Evolutionary conservation across 2,329 filamentous ascomycete genomes (phyloP), one percentile per base, ranked within the genome.

Genomic region (Torrubiella hemipterigena): DNA sequence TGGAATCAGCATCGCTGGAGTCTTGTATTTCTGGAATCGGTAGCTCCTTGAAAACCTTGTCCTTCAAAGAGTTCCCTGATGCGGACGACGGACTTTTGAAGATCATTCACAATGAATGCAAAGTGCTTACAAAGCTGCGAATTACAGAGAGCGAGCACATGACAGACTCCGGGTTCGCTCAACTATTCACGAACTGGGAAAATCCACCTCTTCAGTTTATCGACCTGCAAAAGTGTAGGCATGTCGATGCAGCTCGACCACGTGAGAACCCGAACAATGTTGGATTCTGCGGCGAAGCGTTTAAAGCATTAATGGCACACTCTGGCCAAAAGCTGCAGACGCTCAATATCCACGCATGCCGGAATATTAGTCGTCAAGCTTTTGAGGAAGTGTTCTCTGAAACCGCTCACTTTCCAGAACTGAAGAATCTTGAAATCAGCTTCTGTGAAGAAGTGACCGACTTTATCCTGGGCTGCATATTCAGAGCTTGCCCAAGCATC

Each of bases 301-400:
- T 96, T 58, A 62, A 68, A 40, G 82, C 84, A 0, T 57, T 95
- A 26, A 94, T 95, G 83, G 58, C 62, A 1, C 89, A 95, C 49
- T 94, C 86, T 0, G 82, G 83, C 4, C 49, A 57, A 2, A 63
- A 57, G 9, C 55, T 96, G 3, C 65, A 67, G 36, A 61, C 69
- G 24, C 61, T 96, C 20, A 82, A 93, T 47, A 63, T 95, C n/a
- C 73, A 83, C 11, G 82, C 80, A 0, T 93, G 85, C 48, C 78
- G 89, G 4, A 81, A 94, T 50, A 87, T 96, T 39, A 69, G 73
- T 2, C 64, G 69, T 20, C 58, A 69, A 12, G 75, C 82, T 0
- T 86, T 94, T 36, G 74, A 83, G 38, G 67, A 77, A 8, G 77
- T 81, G 1, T 95, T 96, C 46, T 57, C 61, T 6, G 54, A 58